These are phyloP conservation scores for Leucocoprinus leucothites DNA, from an alignment of 768 basidiomycete genomes.

Conservation along the genomic window DNA sequence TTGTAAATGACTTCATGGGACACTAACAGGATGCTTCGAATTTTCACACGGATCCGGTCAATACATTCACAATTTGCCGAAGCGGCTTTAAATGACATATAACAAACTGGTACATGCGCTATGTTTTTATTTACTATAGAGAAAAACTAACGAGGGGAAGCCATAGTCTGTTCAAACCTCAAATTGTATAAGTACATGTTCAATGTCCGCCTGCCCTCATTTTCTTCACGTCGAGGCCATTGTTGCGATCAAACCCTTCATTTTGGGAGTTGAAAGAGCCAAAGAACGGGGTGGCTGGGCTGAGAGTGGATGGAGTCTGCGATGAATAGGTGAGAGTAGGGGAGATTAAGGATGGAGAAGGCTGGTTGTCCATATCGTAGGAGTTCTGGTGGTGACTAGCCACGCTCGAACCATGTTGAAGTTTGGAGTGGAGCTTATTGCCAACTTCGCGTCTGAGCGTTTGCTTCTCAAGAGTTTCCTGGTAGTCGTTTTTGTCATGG, in stretches of 20 bases:
- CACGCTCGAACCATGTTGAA: conserved; percentile 6
- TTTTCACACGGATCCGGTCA: neutral
- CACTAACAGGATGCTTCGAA: neutral
- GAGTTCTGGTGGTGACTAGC: conserved; percentile 3
- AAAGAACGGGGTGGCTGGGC: conserved; percentile 72
- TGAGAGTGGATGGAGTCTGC: conserved; percentile 61
- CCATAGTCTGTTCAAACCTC: neutral
- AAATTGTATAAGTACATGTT: neutral
- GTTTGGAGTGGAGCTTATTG: conserved; percentile 14
- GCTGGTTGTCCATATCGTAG: conserved; percentile 11
- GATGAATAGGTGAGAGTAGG: conserved; percentile 70
- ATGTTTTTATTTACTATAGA: too few species aligned
- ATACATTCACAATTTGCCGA: neutral
- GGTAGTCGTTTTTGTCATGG: conserved; percentile 21
- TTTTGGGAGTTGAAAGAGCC: conserved; percentile 45
- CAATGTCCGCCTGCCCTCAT: neutral
- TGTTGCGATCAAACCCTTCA: conserved; percentile 23
- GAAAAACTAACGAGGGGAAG: neutral
- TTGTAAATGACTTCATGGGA: too few species aligned
- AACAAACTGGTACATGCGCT: neutral
- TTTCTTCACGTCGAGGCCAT: conserved; percentile 8
- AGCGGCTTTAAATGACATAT: neutral
- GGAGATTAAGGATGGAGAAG: conserved; percentile 51
- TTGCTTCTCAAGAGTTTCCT: conserved; percentile 17
- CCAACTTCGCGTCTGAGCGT: conserved; percentile 23